These are phyloP conservation scores for Gaertneriomyces sp. DNA, from an alignment of 192 early-diverging fungal genomes.

Conservation along the genomic window DNA sequence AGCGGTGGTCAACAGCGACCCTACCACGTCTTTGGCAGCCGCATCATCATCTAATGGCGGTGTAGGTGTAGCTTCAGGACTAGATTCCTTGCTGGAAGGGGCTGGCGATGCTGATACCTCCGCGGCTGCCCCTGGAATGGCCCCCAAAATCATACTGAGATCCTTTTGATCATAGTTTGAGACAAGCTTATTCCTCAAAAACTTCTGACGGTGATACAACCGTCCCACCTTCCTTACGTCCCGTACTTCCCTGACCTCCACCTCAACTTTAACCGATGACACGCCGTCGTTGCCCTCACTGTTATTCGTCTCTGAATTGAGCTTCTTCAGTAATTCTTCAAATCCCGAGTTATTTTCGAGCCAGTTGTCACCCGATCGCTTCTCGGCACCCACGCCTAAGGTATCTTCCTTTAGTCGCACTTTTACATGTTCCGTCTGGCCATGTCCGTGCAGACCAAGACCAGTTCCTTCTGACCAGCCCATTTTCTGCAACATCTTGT, in stretches of 20 bases:
- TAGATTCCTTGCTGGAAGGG: not conserved
- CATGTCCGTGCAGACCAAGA: conserved; percentile 83
- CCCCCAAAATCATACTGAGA: conserved; percentile 51
- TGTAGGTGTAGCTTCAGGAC: not conserved
- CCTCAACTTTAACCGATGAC: conserved; percentile 25
- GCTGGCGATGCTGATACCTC: not conserved
- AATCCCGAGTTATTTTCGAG: conserved; percentile 89
- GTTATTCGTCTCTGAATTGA: conserved; percentile 46
- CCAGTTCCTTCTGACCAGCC: conserved; percentile 94
- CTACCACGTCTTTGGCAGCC: conserved; percentile 16
- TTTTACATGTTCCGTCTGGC: conserved; percentile 79
- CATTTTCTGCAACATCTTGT: conserved; percentile 91
- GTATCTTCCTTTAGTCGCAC: conserved; percentile 81
- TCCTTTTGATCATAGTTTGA: conserved; percentile 32
- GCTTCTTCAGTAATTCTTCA: conserved; percentile 68
- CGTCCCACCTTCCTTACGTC: conserved; percentile 9
- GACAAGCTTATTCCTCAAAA: conserved; percentile 51
- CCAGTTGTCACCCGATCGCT: conserved; percentile 89
- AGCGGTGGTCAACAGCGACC: conserved; percentile 12
- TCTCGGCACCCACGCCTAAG: conserved; percentile 85
- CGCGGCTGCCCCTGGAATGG: conserved; percentile 25
- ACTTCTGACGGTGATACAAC: conserved; percentile 45
- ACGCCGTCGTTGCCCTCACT: conserved; percentile 37
- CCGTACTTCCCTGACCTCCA: conserved; percentile 8
- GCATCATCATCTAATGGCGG: not conserved